phyloP scores from a whole-genome alignment of 495 filamentous ascomycete genomes.

The Thozetella sp. region DNA sequence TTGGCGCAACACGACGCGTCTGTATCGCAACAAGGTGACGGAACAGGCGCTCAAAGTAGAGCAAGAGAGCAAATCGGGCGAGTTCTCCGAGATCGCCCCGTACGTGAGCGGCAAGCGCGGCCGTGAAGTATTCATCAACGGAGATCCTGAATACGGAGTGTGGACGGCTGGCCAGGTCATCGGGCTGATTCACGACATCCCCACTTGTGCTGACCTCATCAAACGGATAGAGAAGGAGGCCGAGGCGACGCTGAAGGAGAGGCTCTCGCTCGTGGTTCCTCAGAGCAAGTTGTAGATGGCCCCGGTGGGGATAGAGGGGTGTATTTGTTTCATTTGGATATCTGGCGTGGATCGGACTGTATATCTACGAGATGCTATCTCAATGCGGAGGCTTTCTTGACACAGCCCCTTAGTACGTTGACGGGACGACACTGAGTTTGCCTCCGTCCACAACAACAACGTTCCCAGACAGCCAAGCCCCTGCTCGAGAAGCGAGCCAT shows the following conservation, averaged over 20 bases:
- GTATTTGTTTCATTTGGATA: conserved; percentile 2
- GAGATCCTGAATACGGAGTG: conserved; percentile 86
- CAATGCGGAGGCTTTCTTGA: background rate
- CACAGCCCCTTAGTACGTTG: conserved; percentile 34
- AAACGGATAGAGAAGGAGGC: conserved; percentile 63
- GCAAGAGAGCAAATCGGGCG: conserved; percentile 79
- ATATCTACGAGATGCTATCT: background rate
- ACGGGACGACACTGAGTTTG: conserved; percentile 38
- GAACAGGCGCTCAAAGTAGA: conserved; percentile 81
- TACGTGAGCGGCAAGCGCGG: conserved; percentile 93
- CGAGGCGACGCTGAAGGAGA: conserved; percentile 51
- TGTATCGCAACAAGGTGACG: conserved; percentile 90
- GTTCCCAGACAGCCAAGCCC: conserved; percentile 53
- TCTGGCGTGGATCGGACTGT: background rate
- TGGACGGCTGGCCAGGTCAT: conserved; percentile 70
- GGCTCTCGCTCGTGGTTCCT: conserved; percentile 32
- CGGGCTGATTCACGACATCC: conserved; percentile 67
- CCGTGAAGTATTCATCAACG: conserved; percentile 87
- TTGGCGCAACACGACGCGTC: conserved; percentile 89
- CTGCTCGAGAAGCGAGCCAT: conserved; percentile 50
- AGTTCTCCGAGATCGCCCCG: conserved; percentile 89
- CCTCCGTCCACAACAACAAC: conserved; percentile 56
- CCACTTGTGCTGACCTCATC: conserved; percentile 56
- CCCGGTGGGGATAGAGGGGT: background rate
- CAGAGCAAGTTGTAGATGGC: conserved; percentile 39